Evolutionary conservation across 768 basidiomycete genomes (phyloP), one percentile per base, ranked within the genome.

Genomic region (Chlorophyllum brunneum): DNA sequence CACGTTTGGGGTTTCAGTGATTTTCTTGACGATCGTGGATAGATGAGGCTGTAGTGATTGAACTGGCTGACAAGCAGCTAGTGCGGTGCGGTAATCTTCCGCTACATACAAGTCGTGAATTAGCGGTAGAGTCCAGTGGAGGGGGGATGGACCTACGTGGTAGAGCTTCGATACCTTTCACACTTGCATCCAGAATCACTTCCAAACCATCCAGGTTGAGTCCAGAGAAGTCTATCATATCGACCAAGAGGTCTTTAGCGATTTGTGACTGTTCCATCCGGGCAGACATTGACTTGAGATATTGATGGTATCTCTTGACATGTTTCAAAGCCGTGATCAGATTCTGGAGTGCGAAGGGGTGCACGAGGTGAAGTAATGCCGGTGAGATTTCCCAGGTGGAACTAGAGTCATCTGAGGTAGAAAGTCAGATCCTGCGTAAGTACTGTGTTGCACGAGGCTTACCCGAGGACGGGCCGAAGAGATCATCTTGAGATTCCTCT

Each of bases 201-300:
- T 80, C 75, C 54, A 92, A 61, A 0, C 63, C 74, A 38, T 63
- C 68, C 38, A 91, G 67, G 56, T 88, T 73, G 31, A 91, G 67
- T 11, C 86, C 86, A 31, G 85, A 86, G 57, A 71, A 76, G 58
- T 81, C 77, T 13, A 90, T 73, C 18, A 78, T 62, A 62, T 90
- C 88, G 45, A 82, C 60, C 2, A 91, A 67, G 30, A 82, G 69
- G 36, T 79, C 77, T 59, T 79, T 81, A 1, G 86, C 86, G 30
- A 85, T 80, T 48, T 81, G 79, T 4, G 85, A 74, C 54, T 74
- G 82, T 64, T 86, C 83, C 54, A 75, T 77, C 36, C 75, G 77
- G 27, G 86, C 76, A 4, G 78, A 70, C 34, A 84, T 67, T 9
- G 73, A 70, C 38, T 70, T 70, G 20, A 91, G 61, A 58, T 76